These are phyloP conservation scores for Globisporangium barbulae DNA, from an alignment of 352 stramenopile species.

Conservation along the genomic window DNA sequence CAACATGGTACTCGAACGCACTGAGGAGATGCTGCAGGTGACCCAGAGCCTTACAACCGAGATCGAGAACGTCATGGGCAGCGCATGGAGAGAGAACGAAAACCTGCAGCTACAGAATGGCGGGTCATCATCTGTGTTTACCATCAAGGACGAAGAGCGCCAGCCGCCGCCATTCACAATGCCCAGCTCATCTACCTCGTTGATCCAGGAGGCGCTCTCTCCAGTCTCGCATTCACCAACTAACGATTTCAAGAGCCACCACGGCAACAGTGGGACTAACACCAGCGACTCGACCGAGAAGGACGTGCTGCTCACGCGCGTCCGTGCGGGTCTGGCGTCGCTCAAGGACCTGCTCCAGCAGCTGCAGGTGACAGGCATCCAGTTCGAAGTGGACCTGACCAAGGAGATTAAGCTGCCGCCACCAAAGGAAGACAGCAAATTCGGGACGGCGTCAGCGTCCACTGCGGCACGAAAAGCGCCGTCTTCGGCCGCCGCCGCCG, in stretches of 20 bases:
- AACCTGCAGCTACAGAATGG: background rate
- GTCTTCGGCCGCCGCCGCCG: background rate
- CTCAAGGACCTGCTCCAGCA: constrained; percentile 78
- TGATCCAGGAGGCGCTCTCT: constrained; percentile 16
- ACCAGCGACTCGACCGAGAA: constrained; percentile 21
- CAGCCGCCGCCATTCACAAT: constrained; percentile 41
- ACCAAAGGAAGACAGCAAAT: constrained; percentile 52
- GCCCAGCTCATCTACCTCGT: constrained; percentile 26
- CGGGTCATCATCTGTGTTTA: no score
- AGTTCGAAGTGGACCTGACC: constrained; percentile 82
- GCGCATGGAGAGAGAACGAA: constrained; percentile 19
- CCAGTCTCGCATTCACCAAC: constrained; percentile 29
- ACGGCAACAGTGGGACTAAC: constrained; percentile 22
- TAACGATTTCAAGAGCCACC: constrained; percentile 30
- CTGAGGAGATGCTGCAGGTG: constrained; percentile 71
- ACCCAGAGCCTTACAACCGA: constrained; percentile 46
- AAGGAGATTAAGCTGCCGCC: constrained; percentile 67
- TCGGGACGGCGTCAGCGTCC: constrained; percentile 12
- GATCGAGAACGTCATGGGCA: constrained; percentile 41
- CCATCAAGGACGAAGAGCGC: constrained; percentile 1
- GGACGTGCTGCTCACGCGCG: constrained; percentile 45
- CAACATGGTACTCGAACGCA: constrained; percentile 66
- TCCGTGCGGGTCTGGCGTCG: constrained; percentile 52
- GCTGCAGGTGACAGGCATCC: constrained; percentile 74
- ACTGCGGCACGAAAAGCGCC: constrained; percentile 28